Percentiles rank a stretch among this genome's conserved stretches.
phyloP scores from a whole-genome alignment of 169 alveolate genomes.

The Plasmodium billcollinsi region DNA sequence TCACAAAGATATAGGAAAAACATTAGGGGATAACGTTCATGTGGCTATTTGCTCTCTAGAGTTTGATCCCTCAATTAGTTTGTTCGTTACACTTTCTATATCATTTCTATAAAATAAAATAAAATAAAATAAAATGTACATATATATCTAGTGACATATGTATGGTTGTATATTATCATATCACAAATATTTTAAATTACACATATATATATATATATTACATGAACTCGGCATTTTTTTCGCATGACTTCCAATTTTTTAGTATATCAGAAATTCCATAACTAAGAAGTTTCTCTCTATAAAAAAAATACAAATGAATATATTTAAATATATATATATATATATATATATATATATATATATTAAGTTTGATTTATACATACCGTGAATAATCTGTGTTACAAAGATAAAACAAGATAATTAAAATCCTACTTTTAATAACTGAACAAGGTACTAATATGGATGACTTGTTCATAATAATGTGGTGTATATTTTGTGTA shows the following conservation, averaged over 20 bases:
- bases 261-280: conserved; percentile 25
- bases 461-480: conserved; percentile 22
- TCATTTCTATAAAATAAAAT: conserved; percentile 6
- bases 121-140: neutral
- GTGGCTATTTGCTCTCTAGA: neutral
- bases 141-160: neutral
- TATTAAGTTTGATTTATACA: too few species aligned
- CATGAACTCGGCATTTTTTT: conserved; percentile 15
- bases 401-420: conserved; percentile 12
- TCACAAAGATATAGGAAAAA: too few species aligned
- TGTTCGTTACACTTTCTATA: neutral
- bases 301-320: neutral
- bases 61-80: neutral
- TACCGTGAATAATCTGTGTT: conserved; percentile 8
- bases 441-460: conserved; percentile 5
- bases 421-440: conserved; percentile 23
- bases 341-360: too few species aligned
- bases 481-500: conserved; percentile 9
- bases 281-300: conserved; percentile 28
- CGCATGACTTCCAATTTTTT: conserved; percentile 25
- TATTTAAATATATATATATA: too few species aligned
- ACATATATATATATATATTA: neutral
- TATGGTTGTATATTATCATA: too few species aligned
- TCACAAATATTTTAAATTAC: too few species aligned
- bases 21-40: too few species aligned